Base-by-base conservation (phyloP, 2,329 filamentous ascomycete genomes). In the Phialophora chinensis region DNA sequence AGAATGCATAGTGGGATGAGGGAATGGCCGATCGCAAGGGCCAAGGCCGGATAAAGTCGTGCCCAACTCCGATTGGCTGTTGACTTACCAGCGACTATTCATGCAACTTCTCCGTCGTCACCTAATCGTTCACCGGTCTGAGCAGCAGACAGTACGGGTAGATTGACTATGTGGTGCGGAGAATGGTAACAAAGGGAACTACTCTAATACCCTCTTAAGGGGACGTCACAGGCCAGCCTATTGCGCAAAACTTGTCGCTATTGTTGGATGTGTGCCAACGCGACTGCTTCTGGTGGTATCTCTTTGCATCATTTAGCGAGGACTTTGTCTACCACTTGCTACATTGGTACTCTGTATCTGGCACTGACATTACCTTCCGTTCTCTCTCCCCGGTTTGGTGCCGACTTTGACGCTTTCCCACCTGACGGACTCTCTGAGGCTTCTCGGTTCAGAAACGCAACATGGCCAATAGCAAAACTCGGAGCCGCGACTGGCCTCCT, bases 1-100 rank as follows among this genome's bases (percentile, higher is more conserved):
- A 49, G 33, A 44, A 65, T 27, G 47, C 31, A 61, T 62, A 49
- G 60, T 62, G 60, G 60, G 60, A 61, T 53, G 60, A 61, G 23
- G 49, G 47, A 61, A 61, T 35, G 57, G 47, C 59, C 11, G 31
- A 60, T 29, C 42, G 14, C 38, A 49, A 49, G 29, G 31, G 57
- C 57, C 57, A 60, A 60, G 57, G 47, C 27, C 57, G 38, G 57
- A 50, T 12, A 3, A 50, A 60, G 42, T 33, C 47, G 17, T 11
- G 17, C 5, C 17, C 20, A 49, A 20, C 57, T 47, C 59, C 59
- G 59, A 61, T 61, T 61, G 59, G 59, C 59, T 60, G 57, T 2
- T 29, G n/a, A 23, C 8, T 27, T 44, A 17, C n/a, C 38, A 4
- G 14, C 35, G 35, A 42, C 35, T 42, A 11, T 38, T 38, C 11